Base-by-base conservation (phyloP, 2,329 filamentous ascomycete genomes). In the Venturia carpophila region DNA sequence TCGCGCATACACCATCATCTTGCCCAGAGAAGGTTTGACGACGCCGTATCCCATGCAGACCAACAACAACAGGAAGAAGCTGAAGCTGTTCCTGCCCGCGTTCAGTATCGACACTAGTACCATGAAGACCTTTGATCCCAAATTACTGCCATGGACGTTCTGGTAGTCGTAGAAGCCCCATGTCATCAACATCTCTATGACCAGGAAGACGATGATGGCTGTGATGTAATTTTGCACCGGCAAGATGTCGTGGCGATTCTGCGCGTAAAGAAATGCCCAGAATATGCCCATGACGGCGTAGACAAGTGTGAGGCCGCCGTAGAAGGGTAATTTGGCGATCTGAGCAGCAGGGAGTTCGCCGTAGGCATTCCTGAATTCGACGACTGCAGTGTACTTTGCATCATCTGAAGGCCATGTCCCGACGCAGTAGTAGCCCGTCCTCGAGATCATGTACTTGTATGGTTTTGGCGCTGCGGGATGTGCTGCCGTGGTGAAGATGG, bases 41-140 rank as follows among this genome's bases (percentile, higher is more conserved):
- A 99, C 95, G 70, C 94, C 94, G 71, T 99, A 99, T 41, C 94
- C 94, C 94, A 99, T 99, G 76, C 94, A 99, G 41, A 99, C 94
- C 70, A 99, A 97, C 64, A 99, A 86, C 10, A 99, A 83, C 62
- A 99, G 81, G 81, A 99, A 99, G 81, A 99, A 99, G 0, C 93
- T 97, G 75, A 99, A 97, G 0, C 93, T 97, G 77, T 97, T 99
- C 68, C 94, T 85, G 65, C 88, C 92, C 5, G 94, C 94, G 73
- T 96, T 97, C 56, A 99, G 82, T 30, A 97, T 83, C 45, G 92
- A 92, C n/a, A 97, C 93, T 30, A 97, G 79, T 21, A 97, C 86
- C 78, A 99, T 89, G 65, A 97, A 82, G 6, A 88, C 89, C 75
- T 95, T 96, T 66, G 91, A 87, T 56, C 90, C 87, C 2, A 88